Evolutionary conservation across 1,284 basidiomycete species (phyloP).

Genomic region (Coniophora puteana): DNA sequence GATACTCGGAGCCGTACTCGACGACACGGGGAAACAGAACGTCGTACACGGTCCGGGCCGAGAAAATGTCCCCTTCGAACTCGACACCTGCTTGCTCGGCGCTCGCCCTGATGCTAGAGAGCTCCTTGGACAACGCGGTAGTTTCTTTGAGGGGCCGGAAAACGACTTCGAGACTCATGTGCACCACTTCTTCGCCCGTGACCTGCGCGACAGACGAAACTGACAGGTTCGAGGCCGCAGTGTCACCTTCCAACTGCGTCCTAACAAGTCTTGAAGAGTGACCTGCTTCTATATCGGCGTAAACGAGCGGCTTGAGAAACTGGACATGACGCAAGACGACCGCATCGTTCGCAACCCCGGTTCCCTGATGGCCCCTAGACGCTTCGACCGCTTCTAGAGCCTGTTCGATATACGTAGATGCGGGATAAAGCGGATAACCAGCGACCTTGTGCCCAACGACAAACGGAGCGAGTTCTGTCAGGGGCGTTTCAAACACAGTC

Average conservation of each 20-base stretch:
- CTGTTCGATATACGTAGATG: conserved; percentile 63
- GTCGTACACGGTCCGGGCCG: conserved; percentile 56
- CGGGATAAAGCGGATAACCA: conserved; percentile 58
- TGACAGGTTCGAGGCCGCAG: conserved; percentile 42
- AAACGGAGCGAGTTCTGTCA: conserved; percentile 37
- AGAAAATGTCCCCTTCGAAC: conserved; percentile 42
- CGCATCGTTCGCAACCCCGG: conserved; percentile 28
- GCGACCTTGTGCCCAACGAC: conserved; percentile 61
- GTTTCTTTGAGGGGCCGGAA: conserved; percentile 29
- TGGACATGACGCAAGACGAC: conserved; percentile 39
- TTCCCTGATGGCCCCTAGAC: conserved; percentile 27
- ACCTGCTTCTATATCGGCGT: conserved; percentile 28
- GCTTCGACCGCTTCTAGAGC: conserved; percentile 41
- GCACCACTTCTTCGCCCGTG: conserved; percentile 32
- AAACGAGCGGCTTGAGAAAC: conserved; percentile 56
- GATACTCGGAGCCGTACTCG: conserved; percentile 56
- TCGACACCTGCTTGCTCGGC: conserved; percentile 24
- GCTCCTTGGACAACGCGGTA: conserved; percentile 30
- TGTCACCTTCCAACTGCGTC: conserved; percentile 36
- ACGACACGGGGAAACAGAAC: conserved; percentile 67
- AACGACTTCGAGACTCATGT: conserved; percentile 48
- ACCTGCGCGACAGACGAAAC: conserved; percentile 37
- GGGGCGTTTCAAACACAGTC: conserved; percentile 52
- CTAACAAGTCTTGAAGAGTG: conserved; percentile 28
- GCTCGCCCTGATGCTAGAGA: conserved; percentile 35